These are phyloP conservation scores for Xylariaceae sp. DNA, from an alignment of 2,329 filamentous ascomycete genomes.

Conservation along the genomic window DNA sequence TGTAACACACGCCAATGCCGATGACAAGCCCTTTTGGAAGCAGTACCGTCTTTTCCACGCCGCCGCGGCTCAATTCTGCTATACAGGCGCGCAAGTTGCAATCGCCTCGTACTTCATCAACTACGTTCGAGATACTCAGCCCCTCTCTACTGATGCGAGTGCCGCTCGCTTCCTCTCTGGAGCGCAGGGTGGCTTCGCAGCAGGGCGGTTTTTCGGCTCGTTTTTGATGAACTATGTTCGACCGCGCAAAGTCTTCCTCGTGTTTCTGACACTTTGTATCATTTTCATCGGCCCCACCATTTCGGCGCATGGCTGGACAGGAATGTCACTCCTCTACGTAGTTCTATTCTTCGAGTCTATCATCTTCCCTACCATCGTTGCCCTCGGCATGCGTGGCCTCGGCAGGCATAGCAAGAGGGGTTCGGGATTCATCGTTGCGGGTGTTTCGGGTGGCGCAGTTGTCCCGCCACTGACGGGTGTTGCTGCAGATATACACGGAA, in stretches of 20 bases:
- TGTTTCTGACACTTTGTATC: conserved; percentile 63
- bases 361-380: conserved; percentile 79
- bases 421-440: conserved; percentile 67
- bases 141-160: conserved; percentile 46
- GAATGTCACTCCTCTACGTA: conserved; percentile 62
- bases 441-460: conserved; percentile 69
- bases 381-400: conserved; percentile 71
- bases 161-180: conserved; percentile 70
- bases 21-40: conserved; percentile 63
- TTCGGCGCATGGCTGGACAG: conserved; percentile 44
- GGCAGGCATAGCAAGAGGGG: conserved; percentile 77
- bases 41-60: conserved; percentile 77
- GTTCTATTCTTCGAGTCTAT: conserved; percentile 78
- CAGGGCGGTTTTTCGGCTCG: conserved; percentile 68
- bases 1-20: conserved; percentile 49
- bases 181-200: conserved; percentile 69
- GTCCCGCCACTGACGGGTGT: conserved; percentile 71
- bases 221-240: conserved; percentile 64
- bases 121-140: conserved; percentile 62
- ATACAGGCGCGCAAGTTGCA: conserved; percentile 69
- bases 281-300: conserved; percentile 57
- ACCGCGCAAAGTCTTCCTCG: conserved; percentile 66
- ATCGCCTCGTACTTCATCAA: conserved; percentile 72
- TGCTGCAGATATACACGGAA: conserved; percentile 61
- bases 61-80: conserved; percentile 74